Conservation (phyloP, 805 yeast genomes). For the Candida anglica region DNA sequence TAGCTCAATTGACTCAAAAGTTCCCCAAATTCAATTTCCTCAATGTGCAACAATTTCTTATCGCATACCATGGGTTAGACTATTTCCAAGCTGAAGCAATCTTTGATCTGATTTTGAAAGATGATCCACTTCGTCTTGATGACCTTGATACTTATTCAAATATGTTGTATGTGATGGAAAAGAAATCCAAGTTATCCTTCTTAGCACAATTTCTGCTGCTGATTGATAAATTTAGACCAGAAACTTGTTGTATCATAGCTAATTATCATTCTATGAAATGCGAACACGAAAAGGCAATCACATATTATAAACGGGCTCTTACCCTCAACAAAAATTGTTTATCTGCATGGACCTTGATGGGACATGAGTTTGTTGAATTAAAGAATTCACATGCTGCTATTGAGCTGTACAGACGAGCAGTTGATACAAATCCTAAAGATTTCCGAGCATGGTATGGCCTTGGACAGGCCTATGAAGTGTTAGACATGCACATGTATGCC, state of each 20-base stretch:
- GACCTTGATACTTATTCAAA: constrained; percentile 94
- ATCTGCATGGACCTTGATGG: constrained; percentile 97
- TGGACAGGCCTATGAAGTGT: constrained; percentile 96
- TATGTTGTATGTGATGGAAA: constrained; percentile 90
- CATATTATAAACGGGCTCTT: constrained; percentile 87
- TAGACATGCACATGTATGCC: constrained; percentile 92
- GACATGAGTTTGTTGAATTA: constrained; percentile 95
- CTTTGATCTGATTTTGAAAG: constrained; percentile 68
- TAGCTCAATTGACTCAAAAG: constrained; percentile 44
- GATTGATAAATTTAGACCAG: constrained; percentile 85
- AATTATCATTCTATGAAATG: constrained; percentile 88
- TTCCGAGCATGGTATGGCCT: constrained; percentile 98
- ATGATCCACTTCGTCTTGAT: constrained; percentile 84
- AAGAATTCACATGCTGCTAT: constrained; percentile 97
- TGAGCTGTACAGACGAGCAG: constrained; percentile 90
- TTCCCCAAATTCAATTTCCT: constrained; percentile 76
- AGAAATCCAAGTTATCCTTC: constrained; percentile 75
- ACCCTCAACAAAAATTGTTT: constrained; percentile 74
- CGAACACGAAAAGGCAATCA: constrained; percentile 92
- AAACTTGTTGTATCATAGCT: constrained; percentile 91
- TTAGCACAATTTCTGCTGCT: constrained; percentile 81
- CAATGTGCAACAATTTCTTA: constrained; percentile 76
- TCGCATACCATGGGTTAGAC: constrained; percentile 81
- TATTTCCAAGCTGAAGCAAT: constrained; percentile 73
- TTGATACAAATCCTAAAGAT: constrained; percentile 83